Percentiles rank a stretch among this genome's conserved stretches.
phyloP scores from a whole-genome alignment of 2,329 filamentous ascomycete genomes.

The Coniochaeta sp. region DNA sequence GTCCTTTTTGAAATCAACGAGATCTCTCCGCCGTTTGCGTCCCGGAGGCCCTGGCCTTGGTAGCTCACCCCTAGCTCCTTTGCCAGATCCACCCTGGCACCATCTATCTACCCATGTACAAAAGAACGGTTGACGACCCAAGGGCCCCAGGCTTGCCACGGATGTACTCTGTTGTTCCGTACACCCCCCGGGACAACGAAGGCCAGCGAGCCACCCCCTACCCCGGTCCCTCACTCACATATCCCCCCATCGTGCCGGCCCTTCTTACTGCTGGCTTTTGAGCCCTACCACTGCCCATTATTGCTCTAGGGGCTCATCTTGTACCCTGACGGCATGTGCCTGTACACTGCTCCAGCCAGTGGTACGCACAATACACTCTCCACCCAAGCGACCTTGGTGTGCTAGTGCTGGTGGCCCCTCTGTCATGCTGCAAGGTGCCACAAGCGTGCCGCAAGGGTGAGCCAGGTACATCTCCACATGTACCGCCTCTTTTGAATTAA shows the following conservation, averaged over 20 bases:
- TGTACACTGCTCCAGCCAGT: neutral
- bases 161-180: neutral
- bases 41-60: neutral
- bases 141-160: neutral
- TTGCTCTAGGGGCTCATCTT: neutral
- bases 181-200: neutral
- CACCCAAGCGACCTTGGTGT: neutral
- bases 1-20: neutral
- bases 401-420: neutral
- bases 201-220: neutral
- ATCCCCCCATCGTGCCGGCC: neutral
- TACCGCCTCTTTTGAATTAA: conserved; percentile 1
- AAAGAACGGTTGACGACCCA: neutral
- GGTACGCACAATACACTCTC: neutral
- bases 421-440: too few relatives aligned
- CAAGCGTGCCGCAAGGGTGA: neutral
- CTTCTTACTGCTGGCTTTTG: neutral
- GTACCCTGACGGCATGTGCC: neutral
- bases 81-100: neutral
- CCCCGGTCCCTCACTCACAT: neutral
- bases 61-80: neutral
- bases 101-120: neutral
- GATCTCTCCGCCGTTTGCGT: neutral
- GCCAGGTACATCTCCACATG: neutral
- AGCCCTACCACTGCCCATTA: neutral